Evolutionary conservation across 129 eudicot genomes (phyloP).

Genomic region (Chrysanthemum lavandulifolium): DNA sequence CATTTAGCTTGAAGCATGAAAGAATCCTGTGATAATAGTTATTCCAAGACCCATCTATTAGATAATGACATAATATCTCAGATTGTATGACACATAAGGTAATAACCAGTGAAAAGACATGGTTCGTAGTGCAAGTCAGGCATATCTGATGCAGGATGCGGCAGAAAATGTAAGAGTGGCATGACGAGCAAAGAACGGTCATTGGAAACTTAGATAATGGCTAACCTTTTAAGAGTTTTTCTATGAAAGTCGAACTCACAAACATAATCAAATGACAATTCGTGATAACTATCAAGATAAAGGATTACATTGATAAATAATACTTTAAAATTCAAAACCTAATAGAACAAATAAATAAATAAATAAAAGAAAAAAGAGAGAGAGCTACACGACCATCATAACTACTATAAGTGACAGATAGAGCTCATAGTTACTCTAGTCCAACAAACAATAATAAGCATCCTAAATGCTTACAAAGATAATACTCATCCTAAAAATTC

Average conservation of each 20-base stretch:
- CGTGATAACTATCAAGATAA: background rate
- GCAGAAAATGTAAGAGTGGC: too few relatives aligned
- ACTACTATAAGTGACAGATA: background rate
- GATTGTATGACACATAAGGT: background rate
- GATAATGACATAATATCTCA: conserved; percentile 7
- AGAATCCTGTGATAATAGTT: conserved; percentile 64
- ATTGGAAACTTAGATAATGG: too few relatives aligned
- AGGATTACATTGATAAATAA: background rate
- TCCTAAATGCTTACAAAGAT: background rate
- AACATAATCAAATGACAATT: background rate
- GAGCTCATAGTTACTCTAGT: background rate
- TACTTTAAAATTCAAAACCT: background rate
- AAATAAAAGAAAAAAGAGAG: too few relatives aligned
- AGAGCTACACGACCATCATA: background rate
- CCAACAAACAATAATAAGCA: conserved; percentile 5
- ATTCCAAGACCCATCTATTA: conserved; percentile 16
- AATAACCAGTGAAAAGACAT: background rate
- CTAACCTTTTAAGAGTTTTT: too few relatives aligned
- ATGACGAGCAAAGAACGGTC: too few relatives aligned
- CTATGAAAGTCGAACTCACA: background rate
- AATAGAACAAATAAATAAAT: background rate
- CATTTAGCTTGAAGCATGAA: conserved; percentile 92
- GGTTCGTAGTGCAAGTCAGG: too few relatives aligned
- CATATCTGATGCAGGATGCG: too few relatives aligned
- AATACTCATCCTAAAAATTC: background rate